Evolutionary conservation across 2,329 filamentous ascomycete species (phyloP), one percentile per base, ranked within the genome.

Genomic region (Diaporthe aspalathi): DNA sequence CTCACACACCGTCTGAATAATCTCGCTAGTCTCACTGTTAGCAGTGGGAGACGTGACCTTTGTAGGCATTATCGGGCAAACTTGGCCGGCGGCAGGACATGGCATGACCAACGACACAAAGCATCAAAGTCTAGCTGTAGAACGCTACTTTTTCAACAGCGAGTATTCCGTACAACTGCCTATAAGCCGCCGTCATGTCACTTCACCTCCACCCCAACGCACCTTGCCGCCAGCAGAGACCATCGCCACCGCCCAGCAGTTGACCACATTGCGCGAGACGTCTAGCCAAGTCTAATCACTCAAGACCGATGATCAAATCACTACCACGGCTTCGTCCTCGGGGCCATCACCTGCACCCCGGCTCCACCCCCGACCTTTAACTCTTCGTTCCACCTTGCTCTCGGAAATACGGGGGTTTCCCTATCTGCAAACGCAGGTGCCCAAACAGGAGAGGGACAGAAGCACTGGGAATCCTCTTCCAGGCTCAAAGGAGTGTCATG

Each of bases 251-350:
- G 24, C 24, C n/a, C 29, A 65, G 60, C 29, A 50, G 40, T 11
- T 22, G 47, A 56, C 38, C 20, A 49, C 16, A 12, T 38, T 38
- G n/a, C 47, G 56, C 35, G 47, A 60, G 47, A 49, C 63, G 54
- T 71, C 65, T 71, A 56, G 70, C 52, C 53, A 68, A 53, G 65
- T 71, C 70, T 68, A n/a, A 68, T 68, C 65, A 62, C 66, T 52
- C 67, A 70, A 52, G 54, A 29, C 47, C 57, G 35, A 68, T 49
- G 35, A 29, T 22, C n/a, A 54, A 49, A 49, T 50, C 56, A 49
- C 43, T 35, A 17, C 32, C 27, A 68, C 4, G 11, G 17, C 40
- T 22, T 40, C 45, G 12, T 35, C 29, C 68, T 43, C 17, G 49
- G 49, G 35, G 60, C 24, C 35, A 27, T 16, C 40, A 45, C 29